phyloP scores from a whole-genome alignment of 495 filamentous ascomycete genomes.

The Umbilicaria muhlenbergii region DNA sequence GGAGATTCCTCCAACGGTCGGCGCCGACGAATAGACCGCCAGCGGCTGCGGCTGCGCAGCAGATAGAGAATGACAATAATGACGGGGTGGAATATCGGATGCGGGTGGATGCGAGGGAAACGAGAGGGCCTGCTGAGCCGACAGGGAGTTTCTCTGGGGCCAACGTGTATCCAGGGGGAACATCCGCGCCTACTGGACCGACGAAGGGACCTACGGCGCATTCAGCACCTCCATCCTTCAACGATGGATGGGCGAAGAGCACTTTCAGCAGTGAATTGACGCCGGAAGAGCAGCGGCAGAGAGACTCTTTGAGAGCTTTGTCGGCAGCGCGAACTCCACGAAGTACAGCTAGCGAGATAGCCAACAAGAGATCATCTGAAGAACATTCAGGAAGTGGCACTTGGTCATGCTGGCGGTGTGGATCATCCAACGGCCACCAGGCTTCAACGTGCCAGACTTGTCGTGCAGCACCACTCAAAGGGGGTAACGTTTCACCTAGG shows the following conservation, averaged over 20 bases:
- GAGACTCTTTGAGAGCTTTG: not conserved
- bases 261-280: not conserved
- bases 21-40: conserved; percentile 1
- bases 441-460: not conserved
- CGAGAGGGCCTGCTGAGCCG: no score
- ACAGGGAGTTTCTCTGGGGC: no score
- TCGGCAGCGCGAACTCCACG: no score
- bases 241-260: conserved; percentile 1
- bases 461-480: not conserved
- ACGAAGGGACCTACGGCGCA: no score
- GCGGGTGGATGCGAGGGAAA: no score
- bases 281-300: conserved; percentile 1
- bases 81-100: not conserved
- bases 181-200: no score
- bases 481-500: no score
- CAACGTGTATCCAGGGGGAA: no score
- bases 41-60: conserved; percentile 1
- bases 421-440: not conserved
- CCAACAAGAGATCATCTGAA: not conserved
- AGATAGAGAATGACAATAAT: not conserved
- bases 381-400: not conserved
- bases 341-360: no score
- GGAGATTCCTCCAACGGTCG: conserved; percentile 4
- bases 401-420: not conserved
- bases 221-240: not conserved